phyloP scores from a whole-genome alignment of 2,329 filamentous ascomycete species.

The Pseudogymnoascus sp. region DNA sequence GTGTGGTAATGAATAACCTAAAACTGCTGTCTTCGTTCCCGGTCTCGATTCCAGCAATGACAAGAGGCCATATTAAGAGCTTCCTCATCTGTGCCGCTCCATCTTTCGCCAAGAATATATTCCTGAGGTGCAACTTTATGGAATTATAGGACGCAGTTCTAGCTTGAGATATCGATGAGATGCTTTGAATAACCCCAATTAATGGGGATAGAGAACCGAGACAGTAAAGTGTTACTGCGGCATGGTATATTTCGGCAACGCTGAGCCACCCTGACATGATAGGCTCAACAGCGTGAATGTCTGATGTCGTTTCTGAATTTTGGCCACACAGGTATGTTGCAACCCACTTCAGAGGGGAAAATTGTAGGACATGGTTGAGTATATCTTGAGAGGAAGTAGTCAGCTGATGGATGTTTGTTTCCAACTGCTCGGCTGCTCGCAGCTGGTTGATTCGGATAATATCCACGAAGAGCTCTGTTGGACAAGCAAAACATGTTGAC shows the following conservation, averaged over 20 bases:
- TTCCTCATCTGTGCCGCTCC: not conserved
- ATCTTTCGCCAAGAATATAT: not conserved
- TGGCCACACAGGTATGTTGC: not conserved
- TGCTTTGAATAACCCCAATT: not conserved
- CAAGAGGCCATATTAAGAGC: slow-evolving; percentile 1
- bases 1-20: not conserved
- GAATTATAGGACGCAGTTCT: not conserved
- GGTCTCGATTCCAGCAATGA: not conserved
- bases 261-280: not conserved
- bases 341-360: not conserved
- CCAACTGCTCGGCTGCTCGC: not conserved
- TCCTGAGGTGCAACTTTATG: not conserved
- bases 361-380: not conserved
- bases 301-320: not conserved
- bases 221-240: not conserved
- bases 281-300: not conserved
- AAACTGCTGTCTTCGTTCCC: not conserved
- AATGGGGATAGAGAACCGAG: not conserved
- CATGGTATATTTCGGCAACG: not conserved
- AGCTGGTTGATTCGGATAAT: not conserved
- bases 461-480: not conserved
- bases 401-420: not conserved
- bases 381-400: not conserved
- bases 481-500: not conserved
- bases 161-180: not conserved